A percentile compares a stretch with the other conserved stretches of the same genome.
Evolutionary conservation across 2,329 filamentous ascomycete genomes (phyloP).

Genomic region (Sclerotinia subarctica): DNA sequence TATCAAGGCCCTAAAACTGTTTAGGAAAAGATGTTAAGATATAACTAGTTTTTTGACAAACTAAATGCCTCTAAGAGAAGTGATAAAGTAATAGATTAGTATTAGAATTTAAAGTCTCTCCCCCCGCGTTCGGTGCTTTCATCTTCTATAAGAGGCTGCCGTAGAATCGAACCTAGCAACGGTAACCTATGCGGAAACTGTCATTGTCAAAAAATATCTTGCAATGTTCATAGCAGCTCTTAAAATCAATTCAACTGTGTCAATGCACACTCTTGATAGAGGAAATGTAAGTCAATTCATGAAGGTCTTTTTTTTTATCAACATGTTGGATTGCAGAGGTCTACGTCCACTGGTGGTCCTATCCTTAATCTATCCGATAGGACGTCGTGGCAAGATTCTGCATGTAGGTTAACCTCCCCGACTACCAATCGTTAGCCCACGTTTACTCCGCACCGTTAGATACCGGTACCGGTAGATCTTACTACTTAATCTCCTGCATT

Average conservation of each 20-base stretch:
- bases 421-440: constrained; percentile 11
- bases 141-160: too few relatives aligned
- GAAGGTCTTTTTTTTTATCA: background rate
- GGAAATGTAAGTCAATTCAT: background rate
- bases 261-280: too few relatives aligned
- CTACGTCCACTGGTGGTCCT: too few relatives aligned
- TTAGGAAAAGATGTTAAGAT: too few relatives aligned
- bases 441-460: background rate
- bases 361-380: background rate
- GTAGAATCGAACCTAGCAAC: too few relatives aligned
- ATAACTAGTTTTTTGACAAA: too few relatives aligned
- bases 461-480: background rate
- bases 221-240: background rate
- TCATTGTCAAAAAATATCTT: background rate
- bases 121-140: too few relatives aligned
- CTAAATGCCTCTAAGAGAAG: too few relatives aligned
- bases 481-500: background rate
- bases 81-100: too few relatives aligned
- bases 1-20: too few relatives aligned
- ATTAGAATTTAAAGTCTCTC: too few relatives aligned
- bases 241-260: background rate
- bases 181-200: background rate
- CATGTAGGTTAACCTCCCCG: background rate
- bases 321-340: too few relatives aligned
- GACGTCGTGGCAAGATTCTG: background rate